A percentile compares a stretch with the other conserved stretches of the same genome.
Evolutionary conservation across 2,329 filamentous ascomycete genomes (phyloP).

Genomic region (Clarireedia monteithiana): DNA sequence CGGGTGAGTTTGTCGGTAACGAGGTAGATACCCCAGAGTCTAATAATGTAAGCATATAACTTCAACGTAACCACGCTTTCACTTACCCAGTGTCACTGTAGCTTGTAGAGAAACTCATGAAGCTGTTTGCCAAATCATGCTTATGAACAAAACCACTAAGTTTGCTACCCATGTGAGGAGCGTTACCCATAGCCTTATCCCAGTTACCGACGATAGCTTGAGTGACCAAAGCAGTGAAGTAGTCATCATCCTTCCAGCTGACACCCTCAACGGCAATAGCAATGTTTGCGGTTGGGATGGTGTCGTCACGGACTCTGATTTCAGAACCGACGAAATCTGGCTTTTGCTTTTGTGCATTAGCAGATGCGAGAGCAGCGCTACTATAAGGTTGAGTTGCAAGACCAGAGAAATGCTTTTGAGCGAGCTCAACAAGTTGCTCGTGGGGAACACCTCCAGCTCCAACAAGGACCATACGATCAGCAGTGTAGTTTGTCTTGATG

Average conservation of each 20-base stretch:
- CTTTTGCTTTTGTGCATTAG: slow-evolving; percentile 66
- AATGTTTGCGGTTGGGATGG: slow-evolving; percentile 92
- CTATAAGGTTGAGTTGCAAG: slow-evolving; percentile 71
- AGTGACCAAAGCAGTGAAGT: slow-evolving; percentile 95
- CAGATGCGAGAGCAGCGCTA: slow-evolving; percentile 62
- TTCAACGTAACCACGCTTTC: not conserved
- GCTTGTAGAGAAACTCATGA: slow-evolving; percentile 99
- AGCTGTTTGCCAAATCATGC: slow-evolving; percentile 95
- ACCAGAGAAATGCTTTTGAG: slow-evolving; percentile 86
- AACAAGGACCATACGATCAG: slow-evolving; percentile 98
- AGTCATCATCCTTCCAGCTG: slow-evolving; percentile 98
- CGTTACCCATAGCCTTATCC: slow-evolving; percentile 97
- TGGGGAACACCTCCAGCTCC: slow-evolving; percentile 92
- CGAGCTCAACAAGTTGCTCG: slow-evolving; percentile 86
- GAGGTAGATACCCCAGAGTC: slow-evolving; percentile 99
- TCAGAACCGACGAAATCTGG: slow-evolving; percentile 97
- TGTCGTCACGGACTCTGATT: slow-evolving; percentile 91
- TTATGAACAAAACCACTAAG: slow-evolving; percentile 91
- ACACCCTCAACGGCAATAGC: slow-evolving; percentile 98
- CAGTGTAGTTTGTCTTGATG: slow-evolving; percentile 99
- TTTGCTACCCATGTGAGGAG: slow-evolving; percentile 95
- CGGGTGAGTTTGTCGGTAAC: slow-evolving; percentile 81
- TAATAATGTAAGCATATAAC: slow-evolving; percentile 37
- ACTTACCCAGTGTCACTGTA: slow-evolving; percentile 97
- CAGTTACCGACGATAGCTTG: slow-evolving; percentile 99